phyloP scores from a whole-genome alignment of 768 basidiomycete species.

The Termitomyces eurrhizus region DNA sequence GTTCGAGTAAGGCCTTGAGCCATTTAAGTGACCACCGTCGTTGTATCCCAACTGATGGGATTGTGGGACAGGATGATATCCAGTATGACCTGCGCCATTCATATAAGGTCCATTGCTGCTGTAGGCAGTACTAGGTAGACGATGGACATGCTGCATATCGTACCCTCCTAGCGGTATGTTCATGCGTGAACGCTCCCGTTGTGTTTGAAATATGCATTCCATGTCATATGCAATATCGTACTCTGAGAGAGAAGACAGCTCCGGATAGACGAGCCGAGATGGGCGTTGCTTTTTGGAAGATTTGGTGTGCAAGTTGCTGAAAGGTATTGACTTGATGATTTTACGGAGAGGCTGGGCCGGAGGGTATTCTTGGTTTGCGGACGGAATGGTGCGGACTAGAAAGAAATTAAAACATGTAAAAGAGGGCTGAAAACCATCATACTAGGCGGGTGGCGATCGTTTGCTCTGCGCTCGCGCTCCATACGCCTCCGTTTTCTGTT shows the following conservation, averaged over 20 bases:
- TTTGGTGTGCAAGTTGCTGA: conserved; percentile 28
- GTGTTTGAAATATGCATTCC: conserved; percentile 49
- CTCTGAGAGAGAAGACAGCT: conserved; percentile 42
- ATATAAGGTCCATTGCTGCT: background rate
- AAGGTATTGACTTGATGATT: conserved; percentile 57
- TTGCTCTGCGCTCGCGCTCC: conserved; percentile 78
- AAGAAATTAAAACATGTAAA: background rate
- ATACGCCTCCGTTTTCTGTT: conserved; percentile 81
- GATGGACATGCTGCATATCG: conserved; percentile 16
- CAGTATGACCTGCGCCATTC: conserved; percentile 3
- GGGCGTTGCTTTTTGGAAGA: conserved; percentile 20
- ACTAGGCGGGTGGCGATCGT: conserved; percentile 78
- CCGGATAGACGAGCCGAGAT: conserved; percentile 36
- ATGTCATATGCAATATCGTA: conserved; percentile 50
- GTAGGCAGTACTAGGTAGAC: conserved; percentile 6
- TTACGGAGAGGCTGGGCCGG: conserved; percentile 63
- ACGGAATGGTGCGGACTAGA: conserved; percentile 61
- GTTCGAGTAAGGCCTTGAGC: conserved; percentile 6
- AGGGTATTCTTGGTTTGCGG: conserved; percentile 44
- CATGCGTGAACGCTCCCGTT: conserved; percentile 16
- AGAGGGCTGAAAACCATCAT: conserved; percentile 20
- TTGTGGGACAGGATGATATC: background rate
- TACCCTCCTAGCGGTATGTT: conserved; percentile 16
- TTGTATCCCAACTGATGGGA: conserved; percentile 4
- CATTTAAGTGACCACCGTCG: background rate